Evolutionary conservation across 2,329 filamentous ascomycete genomes (phyloP).

Genomic region (Diaporthe australafricana): DNA sequence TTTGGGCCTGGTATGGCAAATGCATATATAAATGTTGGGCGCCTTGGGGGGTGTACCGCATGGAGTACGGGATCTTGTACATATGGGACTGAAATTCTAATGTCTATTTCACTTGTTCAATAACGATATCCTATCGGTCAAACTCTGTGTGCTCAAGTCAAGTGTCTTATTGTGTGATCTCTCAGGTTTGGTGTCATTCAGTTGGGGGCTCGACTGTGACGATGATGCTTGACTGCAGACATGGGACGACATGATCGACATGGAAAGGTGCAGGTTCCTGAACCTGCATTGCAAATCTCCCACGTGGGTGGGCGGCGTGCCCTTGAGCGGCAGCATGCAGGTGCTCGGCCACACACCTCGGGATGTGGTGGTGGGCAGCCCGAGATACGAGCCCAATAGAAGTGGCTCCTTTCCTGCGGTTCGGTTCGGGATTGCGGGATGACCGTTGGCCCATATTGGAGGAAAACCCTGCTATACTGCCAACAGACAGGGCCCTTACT

Average conservation of each 20-base stretch:
- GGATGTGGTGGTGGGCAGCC: conserved; percentile 7
- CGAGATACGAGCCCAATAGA: background rate
- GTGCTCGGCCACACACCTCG: background rate
- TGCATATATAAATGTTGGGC: background rate
- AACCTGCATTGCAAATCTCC: conserved; percentile 2
- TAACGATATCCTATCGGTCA: background rate
- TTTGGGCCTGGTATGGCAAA: background rate
- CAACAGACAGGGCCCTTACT: too few species aligned
- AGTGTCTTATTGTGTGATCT: background rate
- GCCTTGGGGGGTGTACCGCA: background rate
- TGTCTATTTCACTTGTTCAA: conserved; percentile 23
- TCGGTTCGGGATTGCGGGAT: conserved; percentile 2
- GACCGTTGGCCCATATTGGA: background rate
- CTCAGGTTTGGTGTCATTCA: background rate
- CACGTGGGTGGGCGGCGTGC: background rate
- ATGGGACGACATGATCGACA: background rate
- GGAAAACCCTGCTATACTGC: too few species aligned
- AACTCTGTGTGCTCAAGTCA: too few species aligned
- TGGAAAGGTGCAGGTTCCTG: background rate
- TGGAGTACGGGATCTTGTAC: conserved; percentile 11
- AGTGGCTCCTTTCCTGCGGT: background rate
- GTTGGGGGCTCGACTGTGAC: background rate
- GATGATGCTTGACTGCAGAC: background rate
- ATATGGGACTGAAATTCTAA: conserved; percentile 11
- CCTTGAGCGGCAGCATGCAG: too few species aligned